These are phyloP conservation scores for Ogataea polymorpha DNA, from an alignment of 805 yeast species.

Conservation along the genomic window DNA sequence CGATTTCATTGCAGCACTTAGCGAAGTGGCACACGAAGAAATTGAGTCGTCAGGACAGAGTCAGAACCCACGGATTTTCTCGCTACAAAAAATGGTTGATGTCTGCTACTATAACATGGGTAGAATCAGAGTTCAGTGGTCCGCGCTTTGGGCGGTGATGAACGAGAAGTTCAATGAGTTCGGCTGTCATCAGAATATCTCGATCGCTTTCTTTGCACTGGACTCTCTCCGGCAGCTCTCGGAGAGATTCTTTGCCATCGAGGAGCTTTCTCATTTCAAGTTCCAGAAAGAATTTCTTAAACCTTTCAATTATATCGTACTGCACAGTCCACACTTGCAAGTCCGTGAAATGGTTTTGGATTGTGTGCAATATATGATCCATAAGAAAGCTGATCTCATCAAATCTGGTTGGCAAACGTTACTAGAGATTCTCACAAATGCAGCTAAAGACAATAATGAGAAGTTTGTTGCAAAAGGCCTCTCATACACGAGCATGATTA, in stretches of 20 bases:
- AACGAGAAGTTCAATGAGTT: constrained; percentile 84
- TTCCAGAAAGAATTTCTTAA: constrained; percentile 91
- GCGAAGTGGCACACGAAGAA: constrained; percentile 86
- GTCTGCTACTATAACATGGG: constrained; percentile 97
- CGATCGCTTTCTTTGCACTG: constrained; percentile 83
- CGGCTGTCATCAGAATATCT: constrained; percentile 73
- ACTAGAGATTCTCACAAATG: constrained; percentile 70
- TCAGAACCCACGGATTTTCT: constrained; percentile 82
- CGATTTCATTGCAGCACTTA: constrained; percentile 80
- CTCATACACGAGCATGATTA: constrained; percentile 59
- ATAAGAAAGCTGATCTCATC: constrained; percentile 67
- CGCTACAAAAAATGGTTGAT: constrained; percentile 93
- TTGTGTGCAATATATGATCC: constrained; percentile 81
- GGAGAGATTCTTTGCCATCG: constrained; percentile 87
- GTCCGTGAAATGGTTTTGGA: constrained; percentile 89
- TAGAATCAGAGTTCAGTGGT: constrained; percentile 95
- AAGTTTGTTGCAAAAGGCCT: constrained; percentile 61
- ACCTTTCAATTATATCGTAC: constrained; percentile 81
- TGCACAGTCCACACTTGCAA: constrained; percentile 60
- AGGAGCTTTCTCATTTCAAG: constrained; percentile 91
- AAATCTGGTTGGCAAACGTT: constrained; percentile 95
- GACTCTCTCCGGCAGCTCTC: constrained; percentile 93
- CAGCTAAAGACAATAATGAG: constrained; percentile 62
- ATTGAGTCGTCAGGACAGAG: constrained; percentile 84
- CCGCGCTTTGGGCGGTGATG: constrained; percentile 91